These are phyloP conservation scores for Ophiorrhiza pumila DNA, from an alignment of 257 asterid genomes.

Conservation along the genomic window DNA sequence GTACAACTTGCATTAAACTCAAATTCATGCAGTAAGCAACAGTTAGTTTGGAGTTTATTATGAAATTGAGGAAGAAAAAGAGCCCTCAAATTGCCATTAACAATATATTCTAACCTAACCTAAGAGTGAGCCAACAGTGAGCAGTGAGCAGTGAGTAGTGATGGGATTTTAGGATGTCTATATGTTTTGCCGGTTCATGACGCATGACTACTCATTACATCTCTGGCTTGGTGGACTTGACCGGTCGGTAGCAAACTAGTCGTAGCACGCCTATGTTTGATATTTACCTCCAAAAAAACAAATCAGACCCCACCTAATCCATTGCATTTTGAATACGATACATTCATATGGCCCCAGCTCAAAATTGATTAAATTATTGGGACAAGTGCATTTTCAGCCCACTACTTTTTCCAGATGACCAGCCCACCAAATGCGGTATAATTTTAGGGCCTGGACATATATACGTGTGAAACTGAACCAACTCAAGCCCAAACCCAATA, in stretches of 20 bases:
- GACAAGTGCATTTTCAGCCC: not conserved
- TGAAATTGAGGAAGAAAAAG: conserved; percentile 16
- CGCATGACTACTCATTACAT: not conserved
- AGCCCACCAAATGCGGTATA: not conserved
- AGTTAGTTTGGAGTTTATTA: not conserved
- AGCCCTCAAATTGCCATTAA: conserved; percentile 1
- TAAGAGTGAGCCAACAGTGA: too few relatives aligned
- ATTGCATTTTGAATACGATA: too few relatives aligned
- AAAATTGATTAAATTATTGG: not conserved
- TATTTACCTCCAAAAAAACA: not conserved
- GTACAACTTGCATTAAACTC: not conserved
- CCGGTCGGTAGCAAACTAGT: too few relatives aligned
- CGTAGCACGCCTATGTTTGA: conserved; percentile 34
- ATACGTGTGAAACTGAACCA: not conserved
- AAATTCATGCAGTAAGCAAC: not conserved
- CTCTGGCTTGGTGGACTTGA: conserved; percentile 18
- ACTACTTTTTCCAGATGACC: too few relatives aligned
- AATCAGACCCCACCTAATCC: conserved; percentile 8
- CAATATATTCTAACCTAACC: too few relatives aligned
- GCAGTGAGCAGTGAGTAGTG: too few relatives aligned
- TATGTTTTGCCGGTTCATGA: conserved; percentile 19
- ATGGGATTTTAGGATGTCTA: too few relatives aligned
- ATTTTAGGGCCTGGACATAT: not conserved
- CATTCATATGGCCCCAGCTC: too few relatives aligned
- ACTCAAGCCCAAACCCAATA: not conserved